Evolutionary conservation across 192 early-diverging fungal species (phyloP), one percentile per base, ranked within the genome.

Genomic region (Dissophora globulifera): DNA sequence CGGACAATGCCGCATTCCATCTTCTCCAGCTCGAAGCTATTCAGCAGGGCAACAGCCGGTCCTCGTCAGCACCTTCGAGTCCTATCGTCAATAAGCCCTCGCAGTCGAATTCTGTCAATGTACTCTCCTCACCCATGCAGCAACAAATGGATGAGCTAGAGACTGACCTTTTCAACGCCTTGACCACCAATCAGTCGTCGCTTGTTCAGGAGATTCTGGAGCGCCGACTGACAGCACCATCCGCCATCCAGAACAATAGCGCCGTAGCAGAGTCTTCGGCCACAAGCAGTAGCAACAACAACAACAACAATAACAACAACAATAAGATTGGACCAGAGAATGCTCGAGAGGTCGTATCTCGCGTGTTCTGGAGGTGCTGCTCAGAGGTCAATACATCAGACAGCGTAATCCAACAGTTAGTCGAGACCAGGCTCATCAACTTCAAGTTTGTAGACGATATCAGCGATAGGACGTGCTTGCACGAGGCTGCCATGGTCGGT

Each of bases 401-500:
- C 19, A 83, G 85, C 13, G 83, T 86, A 13, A 81, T 91, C 42
- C 79, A 85, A 29, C 61, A 87, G 33, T 72, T 98, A 7, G 80
- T 96, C 45, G 83, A 78, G 26, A 87, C 90, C 0, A 82, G 84
- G 4, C 50, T 88, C 3, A 88, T 97, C 5, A 91, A 97, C 70
- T 87, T 88, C 54, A 92, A 88, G 41, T 94, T 88, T 66, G 79
- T 88, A 6, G 96, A 99, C 78, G 96, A 98, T 62, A 95, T 99
- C 78, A 98, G 90, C 61, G 91, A 93, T 62, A 89, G 94, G 43
- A 96, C 93, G 0, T 91, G 89, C 48, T 81, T 95, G 1, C 98
- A 99, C 75, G 95, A 95, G 56, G 88, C 93, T 2, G 92, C 95
- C 1, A 94, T 96, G 69, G 84, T 85, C 20, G 94, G 95, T 3